These are phyloP conservation scores for Pseudozyma tsukubaensis DNA, from an alignment of 1,284 basidiomycete genomes.

Conservation along the genomic window DNA sequence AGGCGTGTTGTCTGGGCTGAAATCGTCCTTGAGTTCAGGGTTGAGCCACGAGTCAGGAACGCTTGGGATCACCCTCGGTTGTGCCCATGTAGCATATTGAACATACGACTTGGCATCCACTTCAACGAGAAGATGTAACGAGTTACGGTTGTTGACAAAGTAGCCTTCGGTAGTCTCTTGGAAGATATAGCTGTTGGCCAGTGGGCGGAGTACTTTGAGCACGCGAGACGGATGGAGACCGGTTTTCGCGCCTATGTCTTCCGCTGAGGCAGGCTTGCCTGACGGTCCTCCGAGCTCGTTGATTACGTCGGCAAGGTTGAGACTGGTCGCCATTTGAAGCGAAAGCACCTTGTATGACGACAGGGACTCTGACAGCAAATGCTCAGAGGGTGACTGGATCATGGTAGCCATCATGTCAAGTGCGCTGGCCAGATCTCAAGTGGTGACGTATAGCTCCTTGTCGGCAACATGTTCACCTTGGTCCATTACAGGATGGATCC, in stretches of 20 bases:
- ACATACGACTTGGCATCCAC: slow-evolving; percentile 32
- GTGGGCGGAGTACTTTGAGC: slow-evolving; percentile 24
- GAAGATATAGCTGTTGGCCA: slow-evolving; percentile 39
- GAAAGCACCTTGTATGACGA: slow-evolving; percentile 22
- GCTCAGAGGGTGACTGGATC: slow-evolving; percentile 19
- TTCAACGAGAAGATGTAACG: slow-evolving; percentile 23
- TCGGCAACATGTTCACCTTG: slow-evolving; percentile 6
- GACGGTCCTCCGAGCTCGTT: slow-evolving; percentile 12
- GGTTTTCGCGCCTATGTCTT: slow-evolving; percentile 10
- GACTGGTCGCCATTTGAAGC: slow-evolving; percentile 29
- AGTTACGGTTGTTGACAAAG: slow-evolving; percentile 31
- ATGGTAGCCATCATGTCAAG: slow-evolving; percentile 39
- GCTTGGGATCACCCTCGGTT: slow-evolving; percentile 10
- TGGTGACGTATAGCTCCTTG: slow-evolving; percentile 19
- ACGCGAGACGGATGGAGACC: slow-evolving; percentile 20
- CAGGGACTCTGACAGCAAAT: slow-evolving; percentile 25
- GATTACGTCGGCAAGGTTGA: slow-evolving; percentile 32
- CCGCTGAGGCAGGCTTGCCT: slow-evolving; percentile 16
- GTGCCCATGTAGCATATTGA: slow-evolving; percentile 16
- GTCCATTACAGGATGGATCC: slow-evolving; percentile 24
- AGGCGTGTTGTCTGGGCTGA: slow-evolving; percentile 13
- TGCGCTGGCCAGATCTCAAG: slow-evolving; percentile 12
- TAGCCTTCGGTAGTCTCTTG: slow-evolving; percentile 21
- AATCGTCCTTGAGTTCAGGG: slow-evolving; percentile 9
- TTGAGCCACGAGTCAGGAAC: slow-evolving; percentile 24